Base-by-base conservation (phyloP, 2,329 filamentous ascomycete species). In the Sphaerulina vaccinii region DNA sequence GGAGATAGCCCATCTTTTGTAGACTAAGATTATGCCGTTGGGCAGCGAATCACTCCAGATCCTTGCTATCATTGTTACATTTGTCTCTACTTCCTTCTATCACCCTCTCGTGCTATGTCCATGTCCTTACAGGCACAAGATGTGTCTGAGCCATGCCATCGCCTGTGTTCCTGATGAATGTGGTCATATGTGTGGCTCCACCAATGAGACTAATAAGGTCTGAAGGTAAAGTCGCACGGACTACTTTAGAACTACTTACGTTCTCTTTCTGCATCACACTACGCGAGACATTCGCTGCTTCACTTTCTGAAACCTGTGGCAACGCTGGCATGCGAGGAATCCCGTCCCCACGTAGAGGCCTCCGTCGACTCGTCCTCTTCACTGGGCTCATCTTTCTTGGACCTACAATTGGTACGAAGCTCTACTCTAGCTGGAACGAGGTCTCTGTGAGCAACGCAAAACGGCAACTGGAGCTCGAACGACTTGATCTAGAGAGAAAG, bases 381-480 rank as follows among this genome's bases (percentile, higher is more conserved):
- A 41, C 32, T 13, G 19, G 41, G 10, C 27, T 50, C 43, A 16
- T 54, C 46, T 54, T 54, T 35, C 47, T 54, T 15, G 51, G 45
- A 5, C 51, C 51, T 19, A 41, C 46, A 8, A 40, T 54, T 16
- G 35, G 23, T 8, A 27, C 46, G 9, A 54, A 50, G 16, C 33
- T 50, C 21, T 54, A 54, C 41, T 36, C 40, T 3, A 42, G 46
- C 24, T 54, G 47, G 39, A 50, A 29, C 18, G 45, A 54, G 4
- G 19, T 54, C 24, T 44, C 47, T 2, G 38, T 54, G 24, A 54
- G 51, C 45, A 44, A 40, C 40, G 51, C 46, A n/a, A 49, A 45
- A 18, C 51, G 51, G 18, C 35, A 46, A 38, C 39, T 49, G 10
- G 51, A 54, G 21, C 29, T 49, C 24, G 51, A 54, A 18, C 40